Evolutionary conservation across 73 alveolate species (phyloP).

Genomic region (Stentor coeruleus): DNA sequence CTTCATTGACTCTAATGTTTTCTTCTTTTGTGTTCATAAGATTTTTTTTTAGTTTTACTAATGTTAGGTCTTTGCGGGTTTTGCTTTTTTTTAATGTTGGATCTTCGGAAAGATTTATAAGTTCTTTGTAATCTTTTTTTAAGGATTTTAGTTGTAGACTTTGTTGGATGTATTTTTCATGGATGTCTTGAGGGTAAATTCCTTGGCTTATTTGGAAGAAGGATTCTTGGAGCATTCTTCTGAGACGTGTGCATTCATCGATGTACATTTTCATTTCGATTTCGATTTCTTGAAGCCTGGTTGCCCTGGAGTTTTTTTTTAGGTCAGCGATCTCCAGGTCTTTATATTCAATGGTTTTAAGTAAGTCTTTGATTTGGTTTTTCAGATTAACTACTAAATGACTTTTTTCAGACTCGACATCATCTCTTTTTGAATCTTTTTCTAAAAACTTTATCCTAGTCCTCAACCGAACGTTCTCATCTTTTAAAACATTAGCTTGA

Average conservation of each 20-base stretch:
- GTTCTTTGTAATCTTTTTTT: not conserved
- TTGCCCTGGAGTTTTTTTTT: conserved; percentile 46
- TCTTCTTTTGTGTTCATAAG: not conserved
- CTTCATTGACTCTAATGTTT: not conserved
- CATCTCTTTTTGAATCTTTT: conserved; percentile 37
- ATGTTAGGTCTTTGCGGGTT: not conserved
- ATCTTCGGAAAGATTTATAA: not conserved
- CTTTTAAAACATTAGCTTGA: conserved; percentile 32
- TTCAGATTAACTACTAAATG: conserved; percentile 2
- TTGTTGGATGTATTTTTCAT: conserved; percentile 2
- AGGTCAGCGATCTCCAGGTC: conserved; percentile 26
- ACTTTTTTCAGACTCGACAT: conserved; percentile 36
- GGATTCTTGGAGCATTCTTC: conserved; percentile 47
- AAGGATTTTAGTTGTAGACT: conserved; percentile 11
- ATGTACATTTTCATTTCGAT: conserved; percentile 50
- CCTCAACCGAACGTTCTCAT: conserved; percentile 43
- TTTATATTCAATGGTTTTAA: conserved; percentile 3
- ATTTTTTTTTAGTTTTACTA: not conserved
- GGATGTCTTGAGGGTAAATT: not conserved
- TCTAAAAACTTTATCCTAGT: conserved; percentile 44
- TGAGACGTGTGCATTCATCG: conserved; percentile 65
- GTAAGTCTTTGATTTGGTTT: conserved; percentile 16
- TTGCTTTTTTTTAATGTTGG: conserved; percentile 7
- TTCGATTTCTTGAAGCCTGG: conserved; percentile 51
- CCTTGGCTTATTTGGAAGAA: not conserved